Base-by-base conservation (phyloP, 176 grass and related monocot species). In the Ananas comosus region DNA sequence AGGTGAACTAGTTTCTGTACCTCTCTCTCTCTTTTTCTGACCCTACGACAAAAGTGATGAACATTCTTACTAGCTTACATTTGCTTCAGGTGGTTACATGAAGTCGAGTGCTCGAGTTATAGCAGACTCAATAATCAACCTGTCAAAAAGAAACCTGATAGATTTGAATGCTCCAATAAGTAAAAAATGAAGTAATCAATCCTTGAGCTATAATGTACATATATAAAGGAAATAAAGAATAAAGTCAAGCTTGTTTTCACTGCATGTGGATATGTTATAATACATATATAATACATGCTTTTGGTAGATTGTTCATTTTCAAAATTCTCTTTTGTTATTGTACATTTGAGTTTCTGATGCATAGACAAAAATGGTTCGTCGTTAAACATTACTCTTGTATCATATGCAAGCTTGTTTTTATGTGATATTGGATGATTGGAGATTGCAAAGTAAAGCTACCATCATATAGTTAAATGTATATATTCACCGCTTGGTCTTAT, bases 31-130 rank as follows among this genome's bases (percentile, higher is more conserved):
- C 12, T 10, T 18, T 68, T 8, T 51, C 25, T 18, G 13, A 3
- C 24, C 12, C 51, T 74, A 17, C 59, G 2, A 33, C 19, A 16
- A 69, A 50, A 51, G 53, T 57, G 25, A 66, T 48, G 23, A 50
- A 61, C 11, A 66, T 61, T 19, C 18, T 73, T 42, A 29, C 11
- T 22, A 73, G 21, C 24, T 8, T 42, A 23, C 33, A 56, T 11
- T 49, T 53, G 50, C 65, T 18, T 87, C 72, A 92, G 93, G 93
- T 65, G 93, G 93, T 50, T 97, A 92, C 69, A 97, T 97, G 93
- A 97, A 92, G 84, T 92, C 84, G 2, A 97, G 86, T 12, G 88
- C 93, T 21, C 81, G 89, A 27, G 86, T 90, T 29, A 92, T 92
- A 3, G 84, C 93, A 1, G 89, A 97, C 74, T 92, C 93, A 0